Evolutionary conservation across 2,329 filamentous ascomycete genomes (phyloP).

Genomic region (Cryphonectria nitschkei): DNA sequence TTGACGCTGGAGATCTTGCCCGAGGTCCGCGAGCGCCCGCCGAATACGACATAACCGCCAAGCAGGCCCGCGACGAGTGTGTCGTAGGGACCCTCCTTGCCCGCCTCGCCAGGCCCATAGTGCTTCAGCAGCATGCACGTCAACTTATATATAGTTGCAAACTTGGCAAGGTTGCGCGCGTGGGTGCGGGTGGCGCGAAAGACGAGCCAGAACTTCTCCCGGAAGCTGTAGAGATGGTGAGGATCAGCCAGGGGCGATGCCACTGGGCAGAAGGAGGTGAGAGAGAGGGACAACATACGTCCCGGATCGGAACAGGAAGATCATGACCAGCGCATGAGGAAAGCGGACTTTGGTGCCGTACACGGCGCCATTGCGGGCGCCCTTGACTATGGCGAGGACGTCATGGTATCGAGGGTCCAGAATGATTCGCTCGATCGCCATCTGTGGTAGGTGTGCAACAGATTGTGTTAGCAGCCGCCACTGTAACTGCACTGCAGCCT

Average conservation of each 20-base stretch:
- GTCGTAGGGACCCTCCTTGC: slow-evolving; percentile 75
- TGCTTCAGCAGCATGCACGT: slow-evolving; percentile 76
- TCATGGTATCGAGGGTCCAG: slow-evolving; percentile 86
- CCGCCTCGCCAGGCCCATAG: slow-evolving; percentile 54
- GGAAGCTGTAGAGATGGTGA: slow-evolving; percentile 50
- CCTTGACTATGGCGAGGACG: slow-evolving; percentile 83
- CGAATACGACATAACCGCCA: slow-evolving; percentile 93
- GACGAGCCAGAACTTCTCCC: slow-evolving; percentile 77
- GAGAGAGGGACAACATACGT: slow-evolving; percentile 57
- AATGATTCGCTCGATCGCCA: slow-evolving; percentile 73
- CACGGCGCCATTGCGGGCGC: slow-evolving; percentile 92
- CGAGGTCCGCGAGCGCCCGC: slow-evolving; percentile 62
- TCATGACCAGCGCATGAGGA: slow-evolving; percentile 97
- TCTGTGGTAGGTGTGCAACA: slow-evolving; percentile 47
- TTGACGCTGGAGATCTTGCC: slow-evolving; percentile 79
- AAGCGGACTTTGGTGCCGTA: slow-evolving; percentile 98
- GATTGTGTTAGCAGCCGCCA: background rate
- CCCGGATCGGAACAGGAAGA: slow-evolving; percentile 92
- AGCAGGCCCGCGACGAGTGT: slow-evolving; percentile 84
- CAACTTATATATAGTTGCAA: slow-evolving; percentile 88
- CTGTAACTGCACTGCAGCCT: background rate
- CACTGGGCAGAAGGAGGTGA: slow-evolving; percentile 36
- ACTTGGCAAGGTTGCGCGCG: slow-evolving; percentile 87
- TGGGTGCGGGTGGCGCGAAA: slow-evolving; percentile 87
- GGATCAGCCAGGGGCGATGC: background rate